Percentiles rank a stretch among this genome's conserved stretches.
Conservation (phyloP, 1,284 basidiomycete species). For the Ceratobasidium sp. region DNA sequence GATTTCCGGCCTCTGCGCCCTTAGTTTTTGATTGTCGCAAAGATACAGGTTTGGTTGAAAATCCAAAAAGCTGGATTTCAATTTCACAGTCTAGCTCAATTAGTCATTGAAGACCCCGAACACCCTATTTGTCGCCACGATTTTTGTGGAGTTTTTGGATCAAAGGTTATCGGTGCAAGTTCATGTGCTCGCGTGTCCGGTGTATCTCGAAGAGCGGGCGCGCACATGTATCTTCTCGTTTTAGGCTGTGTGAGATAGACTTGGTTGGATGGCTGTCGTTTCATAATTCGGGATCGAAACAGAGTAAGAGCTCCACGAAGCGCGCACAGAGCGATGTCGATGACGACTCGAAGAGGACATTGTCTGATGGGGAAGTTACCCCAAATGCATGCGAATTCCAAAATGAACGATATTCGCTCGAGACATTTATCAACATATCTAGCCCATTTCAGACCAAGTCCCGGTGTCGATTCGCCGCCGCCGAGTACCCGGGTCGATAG, state of each 20-base stretch:
- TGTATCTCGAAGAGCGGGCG: not conserved
- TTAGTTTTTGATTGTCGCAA: slow-evolving; percentile 34
- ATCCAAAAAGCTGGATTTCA: slow-evolving; percentile 7
- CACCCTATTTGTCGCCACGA: slow-evolving; percentile 3
- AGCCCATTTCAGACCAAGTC: not conserved
- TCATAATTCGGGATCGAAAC: not conserved
- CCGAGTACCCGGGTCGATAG: not conserved
- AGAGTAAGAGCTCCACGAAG: not conserved
- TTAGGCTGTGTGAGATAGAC: not conserved
- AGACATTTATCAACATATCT: not conserved
- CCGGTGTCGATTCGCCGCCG: not conserved
- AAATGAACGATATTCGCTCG: not conserved
- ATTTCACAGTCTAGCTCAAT: not conserved
- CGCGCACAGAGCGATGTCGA: not conserved
- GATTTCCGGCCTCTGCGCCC: not conserved
- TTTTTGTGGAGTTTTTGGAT: not conserved
- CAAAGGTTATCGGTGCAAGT: slow-evolving; percentile 1
- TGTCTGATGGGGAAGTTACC: not conserved
- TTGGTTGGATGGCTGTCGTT: slow-evolving; percentile 10
- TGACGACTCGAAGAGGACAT: not conserved
- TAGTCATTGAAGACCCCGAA: not conserved
- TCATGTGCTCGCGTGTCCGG: not conserved
- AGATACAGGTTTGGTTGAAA: slow-evolving; percentile 17
- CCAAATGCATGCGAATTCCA: not conserved
- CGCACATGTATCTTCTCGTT: not conserved